A percentile compares a stretch with the other conserved stretches of the same genome.
Evolutionary conservation across 1,139 yeast species (phyloP).

Genomic region (Scheffersomyces cryptocercus): DNA sequence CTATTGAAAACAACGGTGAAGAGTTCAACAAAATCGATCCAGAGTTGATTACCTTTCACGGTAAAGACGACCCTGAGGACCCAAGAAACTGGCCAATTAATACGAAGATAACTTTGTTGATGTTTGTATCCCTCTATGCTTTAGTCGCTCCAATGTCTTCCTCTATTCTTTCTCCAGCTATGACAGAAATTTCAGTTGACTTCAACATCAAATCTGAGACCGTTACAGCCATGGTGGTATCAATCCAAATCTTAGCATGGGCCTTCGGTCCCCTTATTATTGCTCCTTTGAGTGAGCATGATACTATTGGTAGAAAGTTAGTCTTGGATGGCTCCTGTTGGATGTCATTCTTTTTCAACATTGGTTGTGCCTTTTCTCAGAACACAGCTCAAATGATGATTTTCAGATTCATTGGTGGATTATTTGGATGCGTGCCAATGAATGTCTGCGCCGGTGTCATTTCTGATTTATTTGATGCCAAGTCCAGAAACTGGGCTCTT

Average conservation of each 20-base stretch:
- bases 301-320: slow-evolving; percentile 40
- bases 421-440: slow-evolving; percentile 42
- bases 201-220: slow-evolving; percentile 33
- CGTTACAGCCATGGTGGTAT: slow-evolving; percentile 40
- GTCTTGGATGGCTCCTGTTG: slow-evolving; percentile 39
- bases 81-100: slow-evolving; percentile 40
- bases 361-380: slow-evolving; percentile 43
- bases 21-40: slow-evolving; percentile 43
- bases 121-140: slow-evolving; percentile 42
- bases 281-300: slow-evolving; percentile 49
- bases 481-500: slow-evolving; percentile 38
- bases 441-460: slow-evolving; percentile 48
- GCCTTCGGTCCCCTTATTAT: slow-evolving; percentile 47
- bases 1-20: slow-evolving; percentile 36
- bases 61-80: slow-evolving; percentile 37
- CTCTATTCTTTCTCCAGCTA: slow-evolving; percentile 47
- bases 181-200: slow-evolving; percentile 33
- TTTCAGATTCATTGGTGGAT: slow-evolving; percentile 42
- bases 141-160: slow-evolving; percentile 50
- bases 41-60: slow-evolving; percentile 45
- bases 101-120: slow-evolving; percentile 30
- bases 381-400: slow-evolving; percentile 42
- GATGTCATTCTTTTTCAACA: slow-evolving; percentile 34
- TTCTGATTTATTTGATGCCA: slow-evolving; percentile 36
- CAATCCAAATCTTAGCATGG: slow-evolving; percentile 50